These are phyloP conservation scores for Syncephalastrum sp. DNA, from an alignment of 371 early-diverging fungal species.

Conservation along the genomic window DNA sequence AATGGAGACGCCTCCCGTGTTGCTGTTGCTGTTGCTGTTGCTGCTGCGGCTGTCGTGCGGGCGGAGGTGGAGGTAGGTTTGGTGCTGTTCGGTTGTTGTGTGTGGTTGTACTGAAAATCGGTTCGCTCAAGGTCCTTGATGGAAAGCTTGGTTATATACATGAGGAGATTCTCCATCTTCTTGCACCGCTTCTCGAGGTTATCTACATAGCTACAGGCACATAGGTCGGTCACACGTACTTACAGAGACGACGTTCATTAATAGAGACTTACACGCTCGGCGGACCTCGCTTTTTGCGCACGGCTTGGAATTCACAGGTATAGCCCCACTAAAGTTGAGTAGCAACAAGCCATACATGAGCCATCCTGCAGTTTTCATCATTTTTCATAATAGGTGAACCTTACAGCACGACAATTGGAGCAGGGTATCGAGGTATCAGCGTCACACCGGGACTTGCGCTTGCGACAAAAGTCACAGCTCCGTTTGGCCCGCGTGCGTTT, in stretches of 20 bases:
- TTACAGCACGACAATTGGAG: constrained; percentile 51
- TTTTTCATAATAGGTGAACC: constrained; percentile 3
- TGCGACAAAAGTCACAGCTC: constrained; percentile 54
- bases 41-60: no score
- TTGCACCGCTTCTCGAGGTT: constrained; percentile 44
- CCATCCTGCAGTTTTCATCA: background rate
- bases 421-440: constrained; percentile 50
- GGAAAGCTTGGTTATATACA: constrained; percentile 32
- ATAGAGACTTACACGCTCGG: constrained; percentile 41
- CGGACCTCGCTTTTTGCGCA: constrained; percentile 51
- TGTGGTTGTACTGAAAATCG: constrained; percentile 25
- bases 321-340: constrained; percentile 39
- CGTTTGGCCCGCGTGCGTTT: constrained; percentile 53
- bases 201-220: constrained; percentile 37
- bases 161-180: constrained; percentile 44
- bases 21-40: no score
- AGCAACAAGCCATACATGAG: background rate
- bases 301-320: constrained; percentile 45
- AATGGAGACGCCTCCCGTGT: background rate
- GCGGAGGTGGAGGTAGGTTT: no score
- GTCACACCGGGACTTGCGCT: constrained; percentile 50
- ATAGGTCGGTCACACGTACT: background rate
- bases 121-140: constrained; percentile 42
- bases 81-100: background rate
- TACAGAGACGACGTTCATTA: no score